phyloP scores from a whole-genome alignment of 129 eudicot genomes.

The Flaveria sonorensis region DNA sequence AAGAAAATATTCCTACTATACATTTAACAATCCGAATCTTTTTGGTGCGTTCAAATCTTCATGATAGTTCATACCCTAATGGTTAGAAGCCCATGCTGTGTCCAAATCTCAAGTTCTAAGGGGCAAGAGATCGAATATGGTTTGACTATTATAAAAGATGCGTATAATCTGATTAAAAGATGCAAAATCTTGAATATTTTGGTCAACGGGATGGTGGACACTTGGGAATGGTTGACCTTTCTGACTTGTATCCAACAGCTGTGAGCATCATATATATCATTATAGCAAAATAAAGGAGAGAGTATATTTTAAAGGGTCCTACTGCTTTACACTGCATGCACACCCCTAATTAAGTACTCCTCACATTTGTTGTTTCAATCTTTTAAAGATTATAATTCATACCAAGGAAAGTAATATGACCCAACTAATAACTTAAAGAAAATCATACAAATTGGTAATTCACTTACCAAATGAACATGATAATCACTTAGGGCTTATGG shows the following conservation, averaged over 20 bases:
- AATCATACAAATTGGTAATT: neutral
- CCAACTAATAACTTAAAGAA: neutral
- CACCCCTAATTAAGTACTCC: too few species aligned
- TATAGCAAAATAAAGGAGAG: conserved; percentile 14
- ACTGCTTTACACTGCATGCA: too few species aligned
- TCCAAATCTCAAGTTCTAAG: neutral
- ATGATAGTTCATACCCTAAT: neutral
- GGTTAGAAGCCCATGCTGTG: neutral
- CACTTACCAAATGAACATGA: neutral
- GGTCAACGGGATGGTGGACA: conserved; percentile 21
- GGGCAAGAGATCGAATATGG: neutral
- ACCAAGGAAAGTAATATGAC: neutral
- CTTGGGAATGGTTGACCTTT: conserved; percentile 25
- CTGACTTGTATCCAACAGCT: conserved; percentile 23
- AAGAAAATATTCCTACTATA: neutral
- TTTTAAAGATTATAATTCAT: too few species aligned
- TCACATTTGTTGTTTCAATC: too few species aligned
- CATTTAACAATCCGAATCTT: conserved; percentile 4
- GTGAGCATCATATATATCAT: conserved; percentile 14
- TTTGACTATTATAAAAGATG: conserved; percentile 10
- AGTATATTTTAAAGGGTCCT: neutral
- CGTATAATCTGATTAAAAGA: conserved; percentile 13
- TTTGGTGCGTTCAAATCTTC: neutral
- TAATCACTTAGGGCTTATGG: too few species aligned
- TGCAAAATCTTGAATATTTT: conserved; percentile 26